Conservation (phyloP, 345 rosid genomes). For the Eucalyptus sideroxylon region DNA sequence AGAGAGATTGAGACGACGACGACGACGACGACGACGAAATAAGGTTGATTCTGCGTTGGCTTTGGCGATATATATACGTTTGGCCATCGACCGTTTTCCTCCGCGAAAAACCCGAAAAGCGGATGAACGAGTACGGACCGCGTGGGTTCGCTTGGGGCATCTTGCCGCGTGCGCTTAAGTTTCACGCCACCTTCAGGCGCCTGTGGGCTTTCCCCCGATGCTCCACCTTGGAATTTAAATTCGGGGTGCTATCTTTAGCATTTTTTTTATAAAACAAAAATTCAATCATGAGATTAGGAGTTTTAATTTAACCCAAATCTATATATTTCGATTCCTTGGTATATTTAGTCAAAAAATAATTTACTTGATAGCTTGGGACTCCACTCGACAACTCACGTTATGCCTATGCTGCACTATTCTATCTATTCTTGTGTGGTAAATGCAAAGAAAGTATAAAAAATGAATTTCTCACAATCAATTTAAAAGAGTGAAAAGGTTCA, state of each 20-base stretch:
- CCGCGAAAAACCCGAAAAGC: background rate
- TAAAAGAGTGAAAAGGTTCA: rapidly evolving
- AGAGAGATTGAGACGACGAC: background rate
- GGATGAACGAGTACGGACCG: background rate
- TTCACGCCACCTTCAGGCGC: background rate
- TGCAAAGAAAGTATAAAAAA: background rate
- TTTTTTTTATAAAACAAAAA: background rate
- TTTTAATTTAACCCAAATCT: background rate
- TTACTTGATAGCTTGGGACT: background rate
- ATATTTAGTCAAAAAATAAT: background rate
- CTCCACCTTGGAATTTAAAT: background rate
- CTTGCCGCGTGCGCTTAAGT: slow-evolving; percentile 9
- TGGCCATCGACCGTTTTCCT: background rate
- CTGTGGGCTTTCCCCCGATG: background rate
- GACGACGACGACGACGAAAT: background rate
- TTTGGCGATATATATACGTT: background rate
- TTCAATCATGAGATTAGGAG: background rate
- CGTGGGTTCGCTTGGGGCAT: background rate
- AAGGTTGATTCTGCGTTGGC: background rate
- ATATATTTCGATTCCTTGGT: background rate
- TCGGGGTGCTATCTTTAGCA: background rate
- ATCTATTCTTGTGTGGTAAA: background rate
- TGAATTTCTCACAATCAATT: background rate
- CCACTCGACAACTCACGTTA: background rate
- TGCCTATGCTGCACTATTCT: background rate